phyloP scores from a whole-genome alignment of 495 filamentous ascomycete species.

The Penicillium lividum region DNA sequence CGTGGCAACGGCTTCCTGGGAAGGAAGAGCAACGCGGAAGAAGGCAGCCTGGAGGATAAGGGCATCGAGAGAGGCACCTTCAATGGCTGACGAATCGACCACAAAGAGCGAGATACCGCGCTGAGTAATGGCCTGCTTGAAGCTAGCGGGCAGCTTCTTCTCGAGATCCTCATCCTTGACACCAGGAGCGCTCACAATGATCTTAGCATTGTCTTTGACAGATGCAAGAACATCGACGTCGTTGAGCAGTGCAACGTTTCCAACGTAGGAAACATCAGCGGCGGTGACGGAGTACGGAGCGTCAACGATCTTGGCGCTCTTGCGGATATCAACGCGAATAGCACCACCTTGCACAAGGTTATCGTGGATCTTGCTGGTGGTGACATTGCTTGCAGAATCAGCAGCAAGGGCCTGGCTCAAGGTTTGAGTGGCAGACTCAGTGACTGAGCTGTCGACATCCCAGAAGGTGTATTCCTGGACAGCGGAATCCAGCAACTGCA shows the following conservation, averaged over 20 bases:
- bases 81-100: slow-evolving; percentile 64
- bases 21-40: slow-evolving; percentile 66
- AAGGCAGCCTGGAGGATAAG: slow-evolving; percentile 77
- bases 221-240: slow-evolving; percentile 71
- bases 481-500: slow-evolving; percentile 49
- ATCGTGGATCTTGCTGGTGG: slow-evolving; percentile 72
- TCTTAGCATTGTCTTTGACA: slow-evolving; percentile 66
- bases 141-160: slow-evolving; percentile 71
- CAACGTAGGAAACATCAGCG: slow-evolving; percentile 78
- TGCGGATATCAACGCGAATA: slow-evolving; percentile 81
- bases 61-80: slow-evolving; percentile 60
- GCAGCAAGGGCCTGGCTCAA: slow-evolving; percentile 72
- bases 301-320: slow-evolving; percentile 77
- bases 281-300: slow-evolving; percentile 76
- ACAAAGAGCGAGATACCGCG: slow-evolving; percentile 70
- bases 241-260: slow-evolving; percentile 73
- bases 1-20: slow-evolving; percentile 49
- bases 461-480: slow-evolving; percentile 90
- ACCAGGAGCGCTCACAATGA: slow-evolving; percentile 74
- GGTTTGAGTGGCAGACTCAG: slow-evolving; percentile 61
- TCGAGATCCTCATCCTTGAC: slow-evolving; percentile 87
- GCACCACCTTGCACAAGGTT: slow-evolving; percentile 86
- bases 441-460: slow-evolving; percentile 78
- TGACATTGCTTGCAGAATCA: slow-evolving; percentile 76
- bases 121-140: slow-evolving; percentile 66